A percentile compares a stretch with the other conserved stretches of the same genome.
Conservation (phyloP, 495 filamentous ascomycete genomes). For the Aspergillus campestris region DNA sequence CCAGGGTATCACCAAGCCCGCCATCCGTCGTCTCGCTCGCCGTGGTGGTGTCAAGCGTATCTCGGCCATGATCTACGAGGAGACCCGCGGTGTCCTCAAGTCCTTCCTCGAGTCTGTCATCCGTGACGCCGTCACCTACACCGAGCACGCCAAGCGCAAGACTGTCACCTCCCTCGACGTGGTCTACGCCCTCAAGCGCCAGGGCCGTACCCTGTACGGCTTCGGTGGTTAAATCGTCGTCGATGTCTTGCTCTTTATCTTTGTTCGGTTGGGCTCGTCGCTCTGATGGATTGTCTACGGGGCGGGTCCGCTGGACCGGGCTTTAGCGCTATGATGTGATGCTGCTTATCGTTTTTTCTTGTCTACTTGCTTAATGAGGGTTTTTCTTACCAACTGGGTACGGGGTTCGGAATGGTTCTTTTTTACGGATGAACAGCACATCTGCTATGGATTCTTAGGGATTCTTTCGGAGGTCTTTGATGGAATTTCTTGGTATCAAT, state of each 20-base stretch:
- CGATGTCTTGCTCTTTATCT: background rate
- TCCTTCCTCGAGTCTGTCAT: conserved; percentile 60
- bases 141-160: conserved; percentile 96
- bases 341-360: background rate
- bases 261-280: background rate
- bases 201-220: conserved; percentile 93
- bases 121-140: conserved; percentile 97
- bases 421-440: background rate
- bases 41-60: conserved; percentile 60
- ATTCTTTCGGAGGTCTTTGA: too few species aligned
- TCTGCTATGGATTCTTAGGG: too few species aligned
- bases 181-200: conserved; percentile 90
- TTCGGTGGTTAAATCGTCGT: conserved; percentile 80
- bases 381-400: conserved; percentile 14
- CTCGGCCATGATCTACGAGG: conserved; percentile 63
- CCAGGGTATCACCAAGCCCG: conserved; percentile 72
- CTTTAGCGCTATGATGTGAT: background rate
- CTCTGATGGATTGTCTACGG: too few species aligned
- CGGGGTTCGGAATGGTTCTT: conserved; percentile 20
- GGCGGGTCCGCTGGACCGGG: background rate
- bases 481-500: too few species aligned
- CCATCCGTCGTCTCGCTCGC: conserved; percentile 58
- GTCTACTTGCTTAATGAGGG: too few species aligned
- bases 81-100: conserved; percentile 60
- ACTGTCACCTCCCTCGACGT: conserved; percentile 93